Evolutionary conservation across 306 rosid genomes (phyloP), one percentile per base, ranked within the genome.

Genomic region (Gynostemma pentaphyllum): DNA sequence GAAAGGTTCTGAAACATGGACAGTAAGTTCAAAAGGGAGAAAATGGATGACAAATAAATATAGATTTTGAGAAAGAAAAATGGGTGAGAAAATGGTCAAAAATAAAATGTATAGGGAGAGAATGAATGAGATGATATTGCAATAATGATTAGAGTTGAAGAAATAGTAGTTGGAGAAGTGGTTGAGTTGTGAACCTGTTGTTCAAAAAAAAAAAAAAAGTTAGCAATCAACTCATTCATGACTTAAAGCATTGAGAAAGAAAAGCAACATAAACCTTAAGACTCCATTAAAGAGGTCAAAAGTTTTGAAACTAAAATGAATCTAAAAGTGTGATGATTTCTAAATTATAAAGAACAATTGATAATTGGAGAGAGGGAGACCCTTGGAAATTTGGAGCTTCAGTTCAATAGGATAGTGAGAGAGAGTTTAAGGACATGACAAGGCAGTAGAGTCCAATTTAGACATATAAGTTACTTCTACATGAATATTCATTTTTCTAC

Each of bases 1-100:
- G 57, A 66, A 78, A 45, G 29, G 54, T 60, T 68, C 69, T 81
- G 78, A 76, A 77, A 60, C 82, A 79, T 72, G n/a, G n/a, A n/a
- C n/a, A n/a, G n/a, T n/a, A n/a, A n/a, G n/a, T n/a, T n/a, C n/a
- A n/a, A n/a, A n/a, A n/a, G n/a, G n/a, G n/a, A n/a, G n/a, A n/a
- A n/a, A n/a, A n/a, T n/a, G n/a, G n/a, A n/a, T n/a, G n/a, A n/a
- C n/a, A n/a, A n/a, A n/a, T n/a, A n/a, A n/a, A n/a, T n/a, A n/a
- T n/a, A n/a, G n/a, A n/a, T n/a, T n/a, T n/a, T n/a, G 62, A 26
- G 11, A 59, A 23, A 61, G 36, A 50, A 50, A 23, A 60, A 18
- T 40, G 7, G n/a, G 13, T 37, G 27, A 28, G 64, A 18, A 54
- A 24, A 19, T 21, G n/a, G 41, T 37, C 57, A 54, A 54, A 54